Evolutionary conservation across 2,329 filamentous ascomycete species (phyloP).

Genomic region (Xylariaceae sp.): DNA sequence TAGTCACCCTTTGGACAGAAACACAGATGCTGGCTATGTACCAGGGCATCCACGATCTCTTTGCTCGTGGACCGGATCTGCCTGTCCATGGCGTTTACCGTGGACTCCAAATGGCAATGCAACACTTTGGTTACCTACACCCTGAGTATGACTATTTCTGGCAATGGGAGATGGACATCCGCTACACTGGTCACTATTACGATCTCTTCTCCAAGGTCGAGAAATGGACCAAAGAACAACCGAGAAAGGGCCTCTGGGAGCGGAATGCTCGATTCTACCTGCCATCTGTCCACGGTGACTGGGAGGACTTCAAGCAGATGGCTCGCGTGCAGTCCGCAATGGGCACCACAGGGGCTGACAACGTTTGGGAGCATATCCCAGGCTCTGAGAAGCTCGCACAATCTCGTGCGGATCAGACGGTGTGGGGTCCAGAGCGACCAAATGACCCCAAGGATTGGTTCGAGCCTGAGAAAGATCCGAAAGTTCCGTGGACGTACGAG

Average conservation of each 20-base stretch:
- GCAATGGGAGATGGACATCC: constrained; percentile 94
- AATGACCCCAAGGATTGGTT: constrained; percentile 66
- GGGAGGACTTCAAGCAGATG: constrained; percentile 78
- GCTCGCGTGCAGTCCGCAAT: constrained; percentile 71
- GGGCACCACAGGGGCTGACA: constrained; percentile 61
- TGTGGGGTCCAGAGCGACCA: constrained; percentile 83
- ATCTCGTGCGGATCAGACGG: constrained; percentile 52
- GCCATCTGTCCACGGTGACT: constrained; percentile 69
- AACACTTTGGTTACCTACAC: constrained; percentile 85
- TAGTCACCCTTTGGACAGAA: constrained; percentile 91
- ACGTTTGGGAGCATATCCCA: constrained; percentile 58
- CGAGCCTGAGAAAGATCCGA: constrained; percentile 66
- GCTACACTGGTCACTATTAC: constrained; percentile 85
- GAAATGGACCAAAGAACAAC: constrained; percentile 67
- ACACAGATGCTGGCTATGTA: constrained; percentile 90
- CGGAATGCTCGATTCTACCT: constrained; percentile 75
- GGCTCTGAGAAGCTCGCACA: constrained; percentile 37
- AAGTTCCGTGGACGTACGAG: constrained; percentile 67
- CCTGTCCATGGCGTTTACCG: constrained; percentile 91
- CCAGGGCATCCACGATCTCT: constrained; percentile 78
- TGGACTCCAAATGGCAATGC: constrained; percentile 88
- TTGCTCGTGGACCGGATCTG: constrained; percentile 59
- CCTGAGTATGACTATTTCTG: constrained; percentile 89
- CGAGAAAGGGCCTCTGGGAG: constrained; percentile 78
- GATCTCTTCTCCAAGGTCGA: constrained; percentile 67